Conservation (phyloP, 2,329 filamentous ascomycete genomes). For the Xylaria sp. region DNA sequence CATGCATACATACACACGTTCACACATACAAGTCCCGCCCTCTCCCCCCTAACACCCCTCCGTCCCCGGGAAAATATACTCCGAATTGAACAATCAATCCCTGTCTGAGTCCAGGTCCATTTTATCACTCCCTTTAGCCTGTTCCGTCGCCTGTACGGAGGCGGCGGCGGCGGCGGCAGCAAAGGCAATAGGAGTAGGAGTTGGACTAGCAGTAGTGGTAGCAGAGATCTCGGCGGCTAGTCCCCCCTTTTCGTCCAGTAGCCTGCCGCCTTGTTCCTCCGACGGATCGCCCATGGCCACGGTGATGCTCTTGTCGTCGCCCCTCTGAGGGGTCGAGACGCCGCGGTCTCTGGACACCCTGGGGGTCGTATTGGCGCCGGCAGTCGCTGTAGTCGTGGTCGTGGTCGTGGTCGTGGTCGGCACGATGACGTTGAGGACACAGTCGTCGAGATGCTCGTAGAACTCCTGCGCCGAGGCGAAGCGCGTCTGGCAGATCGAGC, state of each 20-base stretch:
- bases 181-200: too few relatives aligned
- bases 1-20: constrained; percentile 10
- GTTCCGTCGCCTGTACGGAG: constrained; percentile 20
- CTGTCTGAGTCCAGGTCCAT: constrained; percentile 39
- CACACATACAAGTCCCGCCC: too few relatives aligned
- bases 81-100: constrained; percentile 20
- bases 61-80: too few relatives aligned
- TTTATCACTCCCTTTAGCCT: constrained; percentile 29
- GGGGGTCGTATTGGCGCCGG: too few relatives aligned
- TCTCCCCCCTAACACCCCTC: too few relatives aligned
- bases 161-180: constrained; percentile 18
- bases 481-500: constrained; percentile 80
- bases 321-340: constrained; percentile 32
- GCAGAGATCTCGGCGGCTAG: constrained; percentile 19
- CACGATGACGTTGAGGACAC: constrained; percentile 62
- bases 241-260: constrained; percentile 28
- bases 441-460: constrained; percentile 88
- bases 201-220: too few relatives aligned
- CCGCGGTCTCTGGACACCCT: constrained; percentile 34
- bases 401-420: too few relatives aligned
- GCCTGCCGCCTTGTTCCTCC: background rate
- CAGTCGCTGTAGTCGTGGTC: too few relatives aligned
- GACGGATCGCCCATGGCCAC: constrained; percentile 25
- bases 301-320: constrained; percentile 27
- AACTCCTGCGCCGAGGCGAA: constrained; percentile 93